Evolutionary conservation across 2,329 filamentous ascomycete species (phyloP), one percentile per base, ranked within the genome.

Genomic region (Trichophyton mentagrophytes): DNA sequence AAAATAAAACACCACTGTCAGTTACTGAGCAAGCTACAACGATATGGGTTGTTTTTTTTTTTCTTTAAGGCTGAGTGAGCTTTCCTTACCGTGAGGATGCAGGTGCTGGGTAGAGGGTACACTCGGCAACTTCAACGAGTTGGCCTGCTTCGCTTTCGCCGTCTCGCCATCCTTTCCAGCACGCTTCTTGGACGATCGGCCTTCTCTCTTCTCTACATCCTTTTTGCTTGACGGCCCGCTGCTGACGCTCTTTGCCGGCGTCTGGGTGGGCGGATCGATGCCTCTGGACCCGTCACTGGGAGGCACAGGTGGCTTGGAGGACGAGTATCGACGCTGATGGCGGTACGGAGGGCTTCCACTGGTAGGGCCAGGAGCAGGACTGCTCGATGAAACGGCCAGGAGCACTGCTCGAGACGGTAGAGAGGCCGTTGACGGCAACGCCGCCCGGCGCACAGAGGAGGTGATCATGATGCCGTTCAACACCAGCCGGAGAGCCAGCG

Each of bases 91-190:
- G 70, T 78, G 73, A 25, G 76, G 75, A 66, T 78, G 75, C 61
- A 76, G 67, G 67, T 79, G 74, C 64, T 78, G 74, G 46, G 77
- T 78, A 20, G 76, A 78, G 47, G 77, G 77, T 33, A 79, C 77
- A 62, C 76, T 77, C 13, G 77, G 77, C 25, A 79, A 68, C 63
- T 75, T 76, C 60, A 74, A 70, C 61, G 73, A 73, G 53, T 69
- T 69, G 55, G 75, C 69, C 65, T 72, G 62, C 62, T 74, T 72
- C 59, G 71, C 70, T 65, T 73, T 74, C 13, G 70, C 69, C 63
- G 67, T 62, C 64, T 66, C 66, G 61, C 64, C 67, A 58, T 74
- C 72, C 65, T 73, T 75, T 49, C 69, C 69, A 51, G 60, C 59
- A 57, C 70, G 69, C 61, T 73, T 70, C 61, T 70, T 70, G 33